phyloP scores from a whole-genome alignment of 352 stramenopile genomes.

The Pythium phragmiticola region DNA sequence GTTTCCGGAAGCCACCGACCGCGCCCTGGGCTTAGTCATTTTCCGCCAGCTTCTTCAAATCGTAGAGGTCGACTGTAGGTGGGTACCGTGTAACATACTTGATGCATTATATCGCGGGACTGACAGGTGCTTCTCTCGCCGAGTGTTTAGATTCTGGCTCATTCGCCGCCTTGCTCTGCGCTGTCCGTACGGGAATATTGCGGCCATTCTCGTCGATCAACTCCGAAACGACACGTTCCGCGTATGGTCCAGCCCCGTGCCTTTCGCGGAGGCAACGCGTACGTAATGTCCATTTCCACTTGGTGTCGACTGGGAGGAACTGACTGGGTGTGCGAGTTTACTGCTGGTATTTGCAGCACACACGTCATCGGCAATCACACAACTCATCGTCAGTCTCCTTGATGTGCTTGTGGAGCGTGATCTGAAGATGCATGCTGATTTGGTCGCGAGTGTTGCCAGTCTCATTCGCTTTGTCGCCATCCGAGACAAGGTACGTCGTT shows the following conservation, averaged over 20 bases:
- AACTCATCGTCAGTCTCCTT: constrained; percentile 37
- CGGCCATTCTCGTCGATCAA: constrained; percentile 61
- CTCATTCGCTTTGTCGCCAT: constrained; percentile 63
- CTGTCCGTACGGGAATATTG: constrained; percentile 75
- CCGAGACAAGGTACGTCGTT: constrained; percentile 47
- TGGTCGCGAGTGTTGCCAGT: constrained; percentile 67
- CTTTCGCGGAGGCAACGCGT: constrained; percentile 28
- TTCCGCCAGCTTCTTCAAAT: constrained; percentile 38
- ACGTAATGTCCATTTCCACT: background rate
- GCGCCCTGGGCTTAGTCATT: constrained; percentile 34
- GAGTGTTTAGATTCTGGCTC: constrained; percentile 44
- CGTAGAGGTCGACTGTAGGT: constrained; percentile 40
- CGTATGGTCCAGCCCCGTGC: constrained; percentile 27
- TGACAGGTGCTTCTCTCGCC: background rate
- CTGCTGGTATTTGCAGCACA: constrained; percentile 20
- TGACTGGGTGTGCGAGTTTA: background rate
- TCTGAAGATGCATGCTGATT: constrained; percentile 54
- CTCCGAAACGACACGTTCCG: constrained; percentile 46
- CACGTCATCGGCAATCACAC: constrained; percentile 19
- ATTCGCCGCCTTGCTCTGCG: constrained; percentile 40
- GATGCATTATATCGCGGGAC: background rate
- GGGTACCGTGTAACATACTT: background rate
- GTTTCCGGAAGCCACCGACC: constrained; percentile 42
- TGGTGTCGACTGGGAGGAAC: background rate
- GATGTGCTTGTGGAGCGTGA: constrained; percentile 51